phyloP scores from a whole-genome alignment of 768 basidiomycete genomes.

The Boletus rubropictus region DNA sequence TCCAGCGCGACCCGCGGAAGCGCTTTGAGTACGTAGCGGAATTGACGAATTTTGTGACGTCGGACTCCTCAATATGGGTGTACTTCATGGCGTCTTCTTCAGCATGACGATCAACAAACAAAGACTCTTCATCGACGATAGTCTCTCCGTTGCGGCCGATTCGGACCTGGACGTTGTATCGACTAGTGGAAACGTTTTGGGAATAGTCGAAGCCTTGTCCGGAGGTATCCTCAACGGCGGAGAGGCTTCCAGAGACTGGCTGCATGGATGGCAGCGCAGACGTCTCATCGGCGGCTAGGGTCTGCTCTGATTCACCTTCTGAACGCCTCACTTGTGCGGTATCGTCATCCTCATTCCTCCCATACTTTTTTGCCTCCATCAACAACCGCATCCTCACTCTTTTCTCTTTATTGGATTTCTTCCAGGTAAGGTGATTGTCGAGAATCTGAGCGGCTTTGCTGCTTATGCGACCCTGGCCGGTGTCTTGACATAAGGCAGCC shows the following conservation, averaged over 20 bases:
- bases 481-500: constrained; percentile 73
- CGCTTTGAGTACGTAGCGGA: constrained; percentile 77
- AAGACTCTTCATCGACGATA: constrained; percentile 78
- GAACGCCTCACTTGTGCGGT: constrained; percentile 18
- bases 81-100: constrained; percentile 68
- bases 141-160: constrained; percentile 85
- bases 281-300: not conserved
- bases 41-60: constrained; percentile 81
- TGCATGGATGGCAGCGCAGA: constrained; percentile 15
- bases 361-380: constrained; percentile 75
- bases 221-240: constrained; percentile 36
- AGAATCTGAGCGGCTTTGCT: constrained; percentile 70
- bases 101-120: constrained; percentile 68
- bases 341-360: constrained; percentile 46
- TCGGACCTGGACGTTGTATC: constrained; percentile 80
- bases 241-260: constrained; percentile 11
- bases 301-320: constrained; percentile 9
- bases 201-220: constrained; percentile 67
- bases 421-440: constrained; percentile 68
- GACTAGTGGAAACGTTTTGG: constrained; percentile 57
- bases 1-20: constrained; percentile 81
- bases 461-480: constrained; percentile 72
- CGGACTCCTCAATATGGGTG: constrained; percentile 76
- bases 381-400: constrained; percentile 53
- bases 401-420: constrained; percentile 60